Conservation (phyloP, 2,329 filamentous ascomycete species). For the Fusarium fujikuroi region DNA sequence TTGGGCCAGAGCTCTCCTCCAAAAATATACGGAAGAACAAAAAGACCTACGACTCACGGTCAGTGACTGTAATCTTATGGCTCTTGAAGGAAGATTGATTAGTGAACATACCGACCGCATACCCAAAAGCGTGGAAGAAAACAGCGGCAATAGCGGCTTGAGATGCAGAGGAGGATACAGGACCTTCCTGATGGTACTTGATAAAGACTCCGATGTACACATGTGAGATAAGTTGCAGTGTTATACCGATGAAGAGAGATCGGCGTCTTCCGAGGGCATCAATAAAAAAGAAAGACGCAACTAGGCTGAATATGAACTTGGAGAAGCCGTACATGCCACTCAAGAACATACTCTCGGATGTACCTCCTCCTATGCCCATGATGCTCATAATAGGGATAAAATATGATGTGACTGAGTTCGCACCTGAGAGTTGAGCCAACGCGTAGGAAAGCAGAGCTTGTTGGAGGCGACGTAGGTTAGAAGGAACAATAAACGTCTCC, state of each 20-base stretch:
- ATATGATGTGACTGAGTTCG: background rate
- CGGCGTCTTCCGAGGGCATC: background rate
- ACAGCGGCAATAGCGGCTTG: background rate
- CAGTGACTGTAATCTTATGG: background rate
- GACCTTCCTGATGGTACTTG: background rate
- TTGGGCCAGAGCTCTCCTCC: background rate
- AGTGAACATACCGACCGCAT: background rate
- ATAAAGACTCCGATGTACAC: background rate
- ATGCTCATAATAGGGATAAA: background rate
- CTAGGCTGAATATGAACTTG: background rate
- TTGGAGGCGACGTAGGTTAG: background rate
- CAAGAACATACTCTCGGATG: background rate
- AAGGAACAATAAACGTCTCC: background rate
- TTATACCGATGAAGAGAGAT: background rate
- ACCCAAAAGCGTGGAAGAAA: background rate
- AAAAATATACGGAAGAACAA: background rate
- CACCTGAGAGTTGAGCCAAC: background rate
- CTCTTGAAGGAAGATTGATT: too few relatives aligned
- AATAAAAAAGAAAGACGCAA: background rate
- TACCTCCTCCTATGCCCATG: background rate
- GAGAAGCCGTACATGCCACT: background rate
- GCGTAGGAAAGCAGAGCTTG: background rate
- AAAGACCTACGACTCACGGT: background rate
- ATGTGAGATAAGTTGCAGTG: background rate
- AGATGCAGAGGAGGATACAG: background rate